Evolutionary conservation across 352 stramenopile genomes (phyloP).

Genomic region (Globisporangium orthogonon): DNA sequence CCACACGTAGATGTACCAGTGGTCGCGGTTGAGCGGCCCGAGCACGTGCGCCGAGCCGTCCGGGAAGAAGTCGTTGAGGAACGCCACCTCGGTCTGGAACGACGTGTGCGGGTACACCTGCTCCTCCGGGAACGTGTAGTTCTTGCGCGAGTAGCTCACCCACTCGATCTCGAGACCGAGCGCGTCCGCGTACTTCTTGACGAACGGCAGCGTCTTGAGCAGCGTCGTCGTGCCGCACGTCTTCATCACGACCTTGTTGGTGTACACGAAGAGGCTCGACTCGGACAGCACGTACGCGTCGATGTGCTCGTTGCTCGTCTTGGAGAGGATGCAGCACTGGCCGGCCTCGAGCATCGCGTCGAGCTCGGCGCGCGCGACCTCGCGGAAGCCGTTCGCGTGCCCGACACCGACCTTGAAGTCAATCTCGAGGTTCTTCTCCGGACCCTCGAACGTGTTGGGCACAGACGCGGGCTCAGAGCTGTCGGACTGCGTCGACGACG

Average conservation of each 20-base stretch:
- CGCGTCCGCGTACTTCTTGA: conserved; percentile 74
- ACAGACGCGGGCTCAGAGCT: conserved; percentile 37
- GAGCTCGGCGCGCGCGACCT: conserved; percentile 81
- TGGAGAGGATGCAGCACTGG: conserved; percentile 96
- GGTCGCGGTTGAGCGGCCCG: conserved; percentile 95
- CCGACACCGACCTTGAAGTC: conserved; percentile 85
- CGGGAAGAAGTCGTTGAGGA: conserved; percentile 89
- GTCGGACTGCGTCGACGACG: conserved; percentile 63
- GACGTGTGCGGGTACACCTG: conserved; percentile 96
- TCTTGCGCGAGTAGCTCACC: conserved; percentile 98
- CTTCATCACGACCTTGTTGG: conserved; percentile 98
- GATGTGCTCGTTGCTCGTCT: conserved; percentile 95
- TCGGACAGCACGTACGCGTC: conserved; percentile 95
- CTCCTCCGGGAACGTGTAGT: conserved; percentile 98
- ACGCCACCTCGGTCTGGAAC: conserved; percentile 97
- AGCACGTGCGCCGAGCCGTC: conserved; percentile 82
- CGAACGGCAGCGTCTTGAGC: conserved; percentile 87
- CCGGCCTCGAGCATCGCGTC: conserved; percentile 93
- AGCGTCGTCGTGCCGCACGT: conserved; percentile 99
- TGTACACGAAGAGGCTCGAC: conserved; percentile 98
- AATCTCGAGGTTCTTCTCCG: conserved; percentile 97
- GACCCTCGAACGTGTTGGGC: conserved; percentile 94
- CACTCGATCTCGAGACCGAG: conserved; percentile 96
- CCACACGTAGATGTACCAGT: conserved; percentile 99
- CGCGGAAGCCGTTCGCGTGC: conserved; percentile 85